These are phyloP conservation scores for Musa beccarii DNA, from an alignment of 176 grass and related monocot species.

Conservation along the genomic window DNA sequence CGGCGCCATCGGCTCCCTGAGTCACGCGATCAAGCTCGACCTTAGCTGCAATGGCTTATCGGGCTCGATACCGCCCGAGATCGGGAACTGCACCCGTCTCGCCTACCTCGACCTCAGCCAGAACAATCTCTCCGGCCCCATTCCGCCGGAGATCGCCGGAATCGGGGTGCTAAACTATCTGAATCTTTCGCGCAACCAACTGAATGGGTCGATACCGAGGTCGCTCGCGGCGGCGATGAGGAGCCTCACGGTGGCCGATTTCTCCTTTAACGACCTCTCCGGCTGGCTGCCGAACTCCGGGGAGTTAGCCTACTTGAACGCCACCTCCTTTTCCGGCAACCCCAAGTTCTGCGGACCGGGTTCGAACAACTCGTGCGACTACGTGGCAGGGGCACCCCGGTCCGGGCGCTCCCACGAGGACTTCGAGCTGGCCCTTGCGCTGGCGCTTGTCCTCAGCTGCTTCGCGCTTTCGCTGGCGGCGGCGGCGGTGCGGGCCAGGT, in stretches of 20 bases:
- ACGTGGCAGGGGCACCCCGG: background rate
- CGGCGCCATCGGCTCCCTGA: constrained; percentile 33
- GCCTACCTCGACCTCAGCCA: constrained; percentile 89
- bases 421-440: constrained; percentile 63
- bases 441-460: constrained; percentile 61
- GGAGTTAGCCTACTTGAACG: constrained; percentile 71
- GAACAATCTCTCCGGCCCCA: constrained; percentile 51
- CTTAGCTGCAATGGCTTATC: constrained; percentile 45
- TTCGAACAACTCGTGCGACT: constrained; percentile 34
- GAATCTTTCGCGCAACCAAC: constrained; percentile 71
- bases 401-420: constrained; percentile 12
- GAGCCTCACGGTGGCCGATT: constrained; percentile 75
- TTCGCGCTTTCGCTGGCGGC: constrained; percentile 61
- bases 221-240: constrained; percentile 47
- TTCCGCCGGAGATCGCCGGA: constrained; percentile 39
- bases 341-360: constrained; percentile 43
- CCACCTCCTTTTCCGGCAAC: constrained; percentile 70
- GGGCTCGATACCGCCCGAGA: constrained; percentile 35
- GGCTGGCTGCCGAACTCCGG: constrained; percentile 51
- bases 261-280: constrained; percentile 75
- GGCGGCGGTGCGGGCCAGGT: constrained; percentile 39
- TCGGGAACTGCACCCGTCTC: constrained; percentile 44
- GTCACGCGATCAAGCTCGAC: constrained; percentile 64
- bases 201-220: constrained; percentile 46
- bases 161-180: constrained; percentile 72